Evolutionary conservation across 805 yeast genomes (phyloP).

Genomic region (Kodamaea leandrae): DNA sequence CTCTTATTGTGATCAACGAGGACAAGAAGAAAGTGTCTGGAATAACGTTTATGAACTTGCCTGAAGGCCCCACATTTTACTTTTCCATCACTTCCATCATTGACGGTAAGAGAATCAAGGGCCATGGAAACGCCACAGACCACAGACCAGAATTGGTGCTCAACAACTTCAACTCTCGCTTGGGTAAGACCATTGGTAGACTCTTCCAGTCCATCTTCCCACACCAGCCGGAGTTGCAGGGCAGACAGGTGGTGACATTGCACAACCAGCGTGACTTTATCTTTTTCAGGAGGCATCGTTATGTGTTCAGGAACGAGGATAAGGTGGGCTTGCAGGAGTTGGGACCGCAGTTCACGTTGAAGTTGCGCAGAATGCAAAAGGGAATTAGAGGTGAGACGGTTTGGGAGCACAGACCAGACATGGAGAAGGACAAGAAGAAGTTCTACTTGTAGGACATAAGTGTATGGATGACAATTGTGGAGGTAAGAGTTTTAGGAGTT

Average conservation of each 20-base stretch:
- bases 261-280: conserved; percentile 96
- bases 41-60: conserved; percentile 86
- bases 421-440: conserved; percentile 95
- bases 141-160: conserved; percentile 90
- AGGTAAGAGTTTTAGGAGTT: no score
- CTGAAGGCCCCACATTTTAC: conserved; percentile 93
- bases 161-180: conserved; percentile 87
- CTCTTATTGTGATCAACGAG: conserved; percentile 85
- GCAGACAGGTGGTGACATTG: conserved; percentile 91
- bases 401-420: conserved; percentile 95
- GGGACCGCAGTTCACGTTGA: conserved; percentile 94
- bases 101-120: conserved; percentile 70
- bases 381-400: conserved; percentile 90
- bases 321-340: conserved; percentile 92
- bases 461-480: no score
- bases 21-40: conserved; percentile 93
- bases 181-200: conserved; percentile 92
- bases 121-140: conserved; percentile 88
- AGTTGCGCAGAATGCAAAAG: conserved; percentile 82
- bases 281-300: conserved; percentile 93
- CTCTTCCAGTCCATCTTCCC: conserved; percentile 92
- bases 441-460: conserved; percentile 66
- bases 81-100: conserved; percentile 77
- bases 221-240: conserved; percentile 87
- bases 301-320: conserved; percentile 83